phyloP scores from a whole-genome alignment of 768 basidiomycete species.

The Chalciporus pseudorubinellus region DNA sequence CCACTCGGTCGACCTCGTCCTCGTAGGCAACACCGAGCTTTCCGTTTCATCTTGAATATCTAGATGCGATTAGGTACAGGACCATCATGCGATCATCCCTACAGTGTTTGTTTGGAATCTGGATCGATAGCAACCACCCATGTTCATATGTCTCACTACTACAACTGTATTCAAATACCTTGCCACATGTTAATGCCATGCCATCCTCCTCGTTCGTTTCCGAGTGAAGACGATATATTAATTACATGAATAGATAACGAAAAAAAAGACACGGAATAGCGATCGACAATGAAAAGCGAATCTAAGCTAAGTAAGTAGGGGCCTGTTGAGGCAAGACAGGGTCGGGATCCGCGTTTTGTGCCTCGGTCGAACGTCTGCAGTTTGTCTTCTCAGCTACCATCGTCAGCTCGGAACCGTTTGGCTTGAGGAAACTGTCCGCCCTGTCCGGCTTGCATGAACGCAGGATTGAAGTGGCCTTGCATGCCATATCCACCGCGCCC shows the following conservation, averaged over 20 bases:
- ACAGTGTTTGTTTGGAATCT: slow-evolving; percentile 2
- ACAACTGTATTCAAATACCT: slow-evolving; percentile 17
- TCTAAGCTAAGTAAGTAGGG: not conserved
- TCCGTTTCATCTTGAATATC: slow-evolving; percentile 7
- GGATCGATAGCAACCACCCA: slow-evolving; percentile 1
- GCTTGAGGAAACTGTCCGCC: slow-evolving; percentile 43
- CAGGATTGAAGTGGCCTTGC: slow-evolving; percentile 72
- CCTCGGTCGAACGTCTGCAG: not conserved
- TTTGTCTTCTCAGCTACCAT: slow-evolving; percentile 35
- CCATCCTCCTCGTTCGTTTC: no score
- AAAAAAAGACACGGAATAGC: slow-evolving; percentile 6
- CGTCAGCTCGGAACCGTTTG: slow-evolving; percentile 56
- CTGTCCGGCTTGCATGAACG: slow-evolving; percentile 56
- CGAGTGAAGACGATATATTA: slow-evolving; percentile 1
- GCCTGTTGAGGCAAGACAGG: not conserved
- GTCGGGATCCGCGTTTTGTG: not conserved
- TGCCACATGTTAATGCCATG: not conserved
- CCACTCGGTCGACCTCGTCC: not conserved
- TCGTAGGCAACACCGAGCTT: not conserved
- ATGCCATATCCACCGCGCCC: slow-evolving; percentile 49
- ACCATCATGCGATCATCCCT: no score
- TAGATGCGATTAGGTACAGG: slow-evolving; percentile 26
- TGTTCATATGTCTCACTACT: slow-evolving; percentile 15
- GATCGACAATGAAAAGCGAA: slow-evolving; percentile 7
- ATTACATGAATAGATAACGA: slow-evolving; percentile 32